Base-by-base conservation (phyloP, 495 filamentous ascomycete genomes). In the Hyaloscypha finlandica region DNA sequence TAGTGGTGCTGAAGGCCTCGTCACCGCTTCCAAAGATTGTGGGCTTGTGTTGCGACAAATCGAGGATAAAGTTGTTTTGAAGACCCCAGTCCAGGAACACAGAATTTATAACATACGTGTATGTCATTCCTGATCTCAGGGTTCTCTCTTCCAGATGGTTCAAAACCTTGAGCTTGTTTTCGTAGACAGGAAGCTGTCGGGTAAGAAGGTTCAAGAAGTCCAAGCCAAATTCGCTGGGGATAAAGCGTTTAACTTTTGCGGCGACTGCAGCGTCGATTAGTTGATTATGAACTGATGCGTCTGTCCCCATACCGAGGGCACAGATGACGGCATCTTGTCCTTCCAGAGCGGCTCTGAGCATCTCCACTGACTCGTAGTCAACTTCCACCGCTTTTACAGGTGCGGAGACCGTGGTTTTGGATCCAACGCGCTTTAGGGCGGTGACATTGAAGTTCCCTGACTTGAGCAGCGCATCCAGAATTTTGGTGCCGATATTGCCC, bases 201-300 rank as follows among this genome's bases (percentile, higher is more conserved):
- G 9, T n/a, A n/a, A n/a, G n/a, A n/a, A 74, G 68, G 56, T 83
- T 74, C 33, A 52, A 29, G 55, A 74, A 75, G 59, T 86, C 74
- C 16, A 87, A 88, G 20, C 86, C 86, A 65, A 81, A 89, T 64
- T 85, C 91, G 20, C 83, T 84, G 0, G 88, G 89, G 39, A 92
- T 78, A 66, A 88, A 86, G 31, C 87, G 81, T 71, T 81, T 77
- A 1, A 90, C 84, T 11, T 81, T 80, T 0, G 84, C 87, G 0
- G 81, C 78, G 11, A 85, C 70, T 0, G 87, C 83, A 0, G 88
- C 89, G 48, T 90, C 86, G n/a, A 90, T 79, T 31, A 89, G 76
- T 65, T 90, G 86, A 0, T 67, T 70, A 1, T 68, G 66, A n/a
- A 85, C 48, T 0, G 74, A 77, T 0, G 64, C 52, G 5, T 74